Percentiles rank a stretch among this genome's conserved stretches.
These are phyloP conservation scores for Trichosporon faecale DNA, from an alignment of 1,284 basidiomycete species.

Conservation along the genomic window DNA sequence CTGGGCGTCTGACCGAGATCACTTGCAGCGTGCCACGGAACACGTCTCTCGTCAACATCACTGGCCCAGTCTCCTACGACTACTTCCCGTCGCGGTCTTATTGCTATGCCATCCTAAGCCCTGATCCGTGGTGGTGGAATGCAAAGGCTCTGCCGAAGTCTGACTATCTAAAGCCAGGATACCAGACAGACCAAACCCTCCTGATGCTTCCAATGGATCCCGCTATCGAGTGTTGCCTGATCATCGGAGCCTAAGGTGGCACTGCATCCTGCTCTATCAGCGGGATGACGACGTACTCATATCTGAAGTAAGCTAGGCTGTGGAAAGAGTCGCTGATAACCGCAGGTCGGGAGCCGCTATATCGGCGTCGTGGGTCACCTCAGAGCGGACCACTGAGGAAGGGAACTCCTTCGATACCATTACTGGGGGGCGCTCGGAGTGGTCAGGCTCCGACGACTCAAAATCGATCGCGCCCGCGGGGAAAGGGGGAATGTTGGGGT, in stretches of 20 bases:
- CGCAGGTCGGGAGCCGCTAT: not conserved
- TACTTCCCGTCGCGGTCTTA: not conserved
- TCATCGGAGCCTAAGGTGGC: not conserved
- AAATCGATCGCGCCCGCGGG: too few species aligned
- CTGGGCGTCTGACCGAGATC: too few species aligned
- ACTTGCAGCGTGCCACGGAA: too few species aligned
- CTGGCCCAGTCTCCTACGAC: not conserved
- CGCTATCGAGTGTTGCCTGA: not conserved
- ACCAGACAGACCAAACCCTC: not conserved
- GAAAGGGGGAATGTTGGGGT: too few species aligned
- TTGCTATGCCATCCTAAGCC: not conserved
- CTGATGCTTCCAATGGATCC: not conserved
- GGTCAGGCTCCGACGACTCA: too few species aligned
- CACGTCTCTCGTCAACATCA: not conserved
- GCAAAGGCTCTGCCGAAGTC: not conserved
- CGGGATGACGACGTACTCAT: not conserved
- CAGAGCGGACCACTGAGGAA: too few species aligned
- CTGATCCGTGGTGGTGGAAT: not conserved
- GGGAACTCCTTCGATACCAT: too few species aligned
- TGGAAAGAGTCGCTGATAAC: too few species aligned
- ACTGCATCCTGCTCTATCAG: not conserved
- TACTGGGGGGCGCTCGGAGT: too few species aligned
- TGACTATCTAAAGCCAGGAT: not conserved
- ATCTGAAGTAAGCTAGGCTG: not conserved
- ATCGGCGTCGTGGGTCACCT: too few species aligned